Evolutionary conservation across 306 rosid genomes (phyloP).

Genomic region (Bauhinia variegata): DNA sequence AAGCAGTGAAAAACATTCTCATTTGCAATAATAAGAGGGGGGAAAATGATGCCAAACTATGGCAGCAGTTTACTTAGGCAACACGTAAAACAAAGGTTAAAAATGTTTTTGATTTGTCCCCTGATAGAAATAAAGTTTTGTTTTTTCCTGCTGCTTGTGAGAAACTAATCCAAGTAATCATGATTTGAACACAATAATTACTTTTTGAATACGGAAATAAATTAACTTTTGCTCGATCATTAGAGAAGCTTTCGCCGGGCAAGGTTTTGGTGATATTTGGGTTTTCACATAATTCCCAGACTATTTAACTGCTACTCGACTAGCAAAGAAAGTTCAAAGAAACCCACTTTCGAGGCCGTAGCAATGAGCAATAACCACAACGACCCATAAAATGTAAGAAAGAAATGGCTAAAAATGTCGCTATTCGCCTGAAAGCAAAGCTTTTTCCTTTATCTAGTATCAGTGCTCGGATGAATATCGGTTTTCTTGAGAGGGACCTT

Average conservation of each 20-base stretch:
- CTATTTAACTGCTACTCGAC: no score
- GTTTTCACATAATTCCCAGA: no score
- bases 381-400: no score
- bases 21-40: conserved; percentile 20
- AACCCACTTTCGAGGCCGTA: no score
- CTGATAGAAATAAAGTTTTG: conserved; percentile 38
- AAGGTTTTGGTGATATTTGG: no score
- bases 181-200: conserved; percentile 40
- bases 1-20: conserved; percentile 3
- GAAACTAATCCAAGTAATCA: conserved; percentile 38
- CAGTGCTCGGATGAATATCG: conserved; percentile 35
- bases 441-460: background rate
- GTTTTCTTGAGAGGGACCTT: conserved; percentile 28
- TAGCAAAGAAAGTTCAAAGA: no score
- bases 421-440: conserved; percentile 28
- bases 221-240: no score
- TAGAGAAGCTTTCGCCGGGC: no score
- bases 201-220: background rate
- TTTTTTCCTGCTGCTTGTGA: no score
- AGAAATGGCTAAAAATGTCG: background rate
- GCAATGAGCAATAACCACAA: no score
- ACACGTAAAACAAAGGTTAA: conserved; percentile 30
- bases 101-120: conserved; percentile 37
- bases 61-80: conserved; percentile 12
- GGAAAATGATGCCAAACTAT: background rate